These are phyloP conservation scores for Solanum piurae DNA, from an alignment of 257 asterid species.

Conservation along the genomic window DNA sequence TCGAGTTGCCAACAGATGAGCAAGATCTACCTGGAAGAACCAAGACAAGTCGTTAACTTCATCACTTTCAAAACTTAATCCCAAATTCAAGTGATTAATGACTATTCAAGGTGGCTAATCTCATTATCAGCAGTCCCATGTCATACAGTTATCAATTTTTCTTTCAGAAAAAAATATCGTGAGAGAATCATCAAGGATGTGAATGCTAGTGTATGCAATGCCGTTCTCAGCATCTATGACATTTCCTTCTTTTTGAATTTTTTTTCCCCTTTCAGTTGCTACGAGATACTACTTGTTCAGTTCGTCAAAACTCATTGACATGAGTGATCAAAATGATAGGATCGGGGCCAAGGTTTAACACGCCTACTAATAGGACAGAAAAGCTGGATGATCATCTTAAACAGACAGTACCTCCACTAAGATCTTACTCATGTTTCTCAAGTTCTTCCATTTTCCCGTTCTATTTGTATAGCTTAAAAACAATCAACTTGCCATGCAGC, in stretches of 20 bases:
- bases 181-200: background rate
- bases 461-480: background rate
- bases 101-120: background rate
- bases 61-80: constrained; percentile 1
- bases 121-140: background rate
- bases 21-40: constrained; percentile 81
- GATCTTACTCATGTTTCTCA: background rate
- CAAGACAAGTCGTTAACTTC: background rate
- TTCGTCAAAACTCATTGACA: background rate
- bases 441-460: background rate
- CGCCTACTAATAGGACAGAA: background rate
- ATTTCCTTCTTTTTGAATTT: background rate
- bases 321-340: background rate
- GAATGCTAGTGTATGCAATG: background rate
- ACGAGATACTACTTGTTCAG: background rate
- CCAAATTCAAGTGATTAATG: background rate
- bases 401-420: background rate
- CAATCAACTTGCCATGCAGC: background rate
- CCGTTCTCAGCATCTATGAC: background rate
- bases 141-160: background rate
- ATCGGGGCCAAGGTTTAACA: background rate
- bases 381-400: background rate
- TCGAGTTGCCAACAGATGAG: constrained; percentile 85
- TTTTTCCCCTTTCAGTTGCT: background rate
- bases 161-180: background rate